Evolutionary conservation across 2,329 filamentous ascomycete genomes (phyloP).

Genomic region (Fusarium denticulatum): DNA sequence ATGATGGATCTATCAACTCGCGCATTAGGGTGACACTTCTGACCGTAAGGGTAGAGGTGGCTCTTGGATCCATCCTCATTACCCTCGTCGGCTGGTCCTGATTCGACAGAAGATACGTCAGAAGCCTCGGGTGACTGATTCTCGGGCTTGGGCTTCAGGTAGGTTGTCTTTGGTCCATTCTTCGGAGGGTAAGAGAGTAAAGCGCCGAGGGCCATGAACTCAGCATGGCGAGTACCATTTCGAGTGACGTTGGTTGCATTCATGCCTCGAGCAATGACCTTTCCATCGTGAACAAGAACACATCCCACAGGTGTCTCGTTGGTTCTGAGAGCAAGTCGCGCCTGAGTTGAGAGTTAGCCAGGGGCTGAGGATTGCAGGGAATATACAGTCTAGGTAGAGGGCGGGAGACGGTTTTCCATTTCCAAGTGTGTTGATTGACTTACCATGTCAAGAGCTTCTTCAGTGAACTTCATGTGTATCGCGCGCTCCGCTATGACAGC

Average conservation of each 20-base stretch:
- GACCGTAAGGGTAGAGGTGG: slow-evolving; percentile 69
- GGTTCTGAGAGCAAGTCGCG: slow-evolving; percentile 81
- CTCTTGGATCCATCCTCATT: slow-evolving; percentile 65
- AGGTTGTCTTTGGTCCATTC: slow-evolving; percentile 45
- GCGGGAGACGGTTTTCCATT: not conserved
- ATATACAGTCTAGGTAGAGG: not conserved
- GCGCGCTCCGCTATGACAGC: slow-evolving; percentile 47
- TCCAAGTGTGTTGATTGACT: slow-evolving; percentile 35
- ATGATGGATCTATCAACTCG: slow-evolving; percentile 75
- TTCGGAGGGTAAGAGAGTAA: slow-evolving; percentile 57
- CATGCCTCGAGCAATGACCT: slow-evolving; percentile 89
- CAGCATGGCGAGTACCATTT: slow-evolving; percentile 92
- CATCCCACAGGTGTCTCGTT: slow-evolving; percentile 98
- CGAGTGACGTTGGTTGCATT: slow-evolving; percentile 95
- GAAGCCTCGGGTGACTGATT: slow-evolving; percentile 34
- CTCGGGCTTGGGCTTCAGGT: slow-evolving; percentile 49
- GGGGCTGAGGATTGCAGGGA: no score
- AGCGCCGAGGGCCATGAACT: slow-evolving; percentile 84
- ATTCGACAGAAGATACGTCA: slow-evolving; percentile 38
- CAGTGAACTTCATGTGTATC: slow-evolving; percentile 72
- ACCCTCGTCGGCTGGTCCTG: slow-evolving; percentile 51
- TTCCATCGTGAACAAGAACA: slow-evolving; percentile 83
- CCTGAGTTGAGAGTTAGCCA: slow-evolving; percentile 60
- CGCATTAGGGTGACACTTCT: slow-evolving; percentile 64
- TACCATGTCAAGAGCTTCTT: slow-evolving; percentile 88